A percentile compares a stretch with the other conserved stretches of the same genome.
Evolutionary conservation across 805 yeast genomes (phyloP).

Genomic region (Sugiyamaella qingdaonensis): DNA sequence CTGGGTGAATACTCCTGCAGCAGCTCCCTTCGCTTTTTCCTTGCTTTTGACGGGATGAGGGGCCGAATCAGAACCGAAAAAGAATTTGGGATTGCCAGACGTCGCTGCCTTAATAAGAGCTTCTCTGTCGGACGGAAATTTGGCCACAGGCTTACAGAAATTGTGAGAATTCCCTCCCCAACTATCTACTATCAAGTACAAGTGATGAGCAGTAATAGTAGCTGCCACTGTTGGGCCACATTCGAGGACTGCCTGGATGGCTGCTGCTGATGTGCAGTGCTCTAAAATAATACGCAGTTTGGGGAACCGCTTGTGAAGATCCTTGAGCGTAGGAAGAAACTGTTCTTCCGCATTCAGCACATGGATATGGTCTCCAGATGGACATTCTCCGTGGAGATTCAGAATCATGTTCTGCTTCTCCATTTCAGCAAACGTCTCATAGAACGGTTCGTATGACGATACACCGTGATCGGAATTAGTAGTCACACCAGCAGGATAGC

Average conservation of each 20-base stretch:
- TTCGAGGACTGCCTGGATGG: slow-evolving; percentile 68
- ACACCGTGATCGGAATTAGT: slow-evolving; percentile 91
- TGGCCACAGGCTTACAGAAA: slow-evolving; percentile 97
- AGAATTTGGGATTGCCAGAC: slow-evolving; percentile 86
- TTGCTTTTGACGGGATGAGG: slow-evolving; percentile 88
- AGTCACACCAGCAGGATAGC: slow-evolving; percentile 99
- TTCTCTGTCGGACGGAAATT: slow-evolving; percentile 75
- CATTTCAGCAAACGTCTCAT: slow-evolving; percentile 87
- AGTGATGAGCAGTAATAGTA: slow-evolving; percentile 93
- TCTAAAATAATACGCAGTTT: slow-evolving; percentile 80
- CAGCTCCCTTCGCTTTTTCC: slow-evolving; percentile 72
- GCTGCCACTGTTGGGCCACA: slow-evolving; percentile 83
- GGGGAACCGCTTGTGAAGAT: slow-evolving; percentile 80
- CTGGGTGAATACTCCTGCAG: slow-evolving; percentile 98
- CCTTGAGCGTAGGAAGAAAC: slow-evolving; percentile 81
- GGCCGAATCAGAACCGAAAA: slow-evolving; percentile 97
- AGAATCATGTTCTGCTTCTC: slow-evolving; percentile 71
- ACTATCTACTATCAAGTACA: slow-evolving; percentile 79
- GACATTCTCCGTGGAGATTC: slow-evolving; percentile 95
- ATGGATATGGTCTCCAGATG: slow-evolving; percentile 71
- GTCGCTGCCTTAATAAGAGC: slow-evolving; percentile 86
- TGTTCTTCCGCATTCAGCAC: slow-evolving; percentile 91
- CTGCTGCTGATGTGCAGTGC: slow-evolving; percentile 91
- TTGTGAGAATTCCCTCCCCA: slow-evolving; percentile 97
- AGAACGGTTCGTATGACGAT: slow-evolving; percentile 81